phyloP scores from a whole-genome alignment of 257 asterid genomes.

The Echites panduratus region DNA sequence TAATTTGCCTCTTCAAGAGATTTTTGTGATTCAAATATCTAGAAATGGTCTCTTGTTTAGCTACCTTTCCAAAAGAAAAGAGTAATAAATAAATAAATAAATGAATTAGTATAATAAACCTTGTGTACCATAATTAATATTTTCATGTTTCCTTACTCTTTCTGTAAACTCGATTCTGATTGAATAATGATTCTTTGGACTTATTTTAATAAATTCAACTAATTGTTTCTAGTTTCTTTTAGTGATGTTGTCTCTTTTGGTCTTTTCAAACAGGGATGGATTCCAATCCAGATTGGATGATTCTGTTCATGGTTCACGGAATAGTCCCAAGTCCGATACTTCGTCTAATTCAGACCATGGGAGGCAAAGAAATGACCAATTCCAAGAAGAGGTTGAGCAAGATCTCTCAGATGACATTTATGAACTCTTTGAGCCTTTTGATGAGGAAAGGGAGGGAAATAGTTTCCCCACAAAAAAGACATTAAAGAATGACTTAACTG shows the following conservation, averaged over 20 bases:
- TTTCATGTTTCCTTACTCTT: background rate
- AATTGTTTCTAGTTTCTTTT: background rate
- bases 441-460: constrained; percentile 30
- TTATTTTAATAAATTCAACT: background rate
- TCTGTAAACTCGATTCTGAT: background rate
- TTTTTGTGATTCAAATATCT: background rate
- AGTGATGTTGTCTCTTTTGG: background rate
- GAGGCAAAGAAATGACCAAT: constrained; percentile 8
- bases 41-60: background rate
- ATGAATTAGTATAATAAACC: too few species aligned
- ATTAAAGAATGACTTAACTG: constrained; percentile 20
- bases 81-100: background rate
- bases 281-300: constrained; percentile 67
- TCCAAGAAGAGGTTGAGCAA: constrained; percentile 18
- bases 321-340: constrained; percentile 27
- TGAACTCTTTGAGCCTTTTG: constrained; percentile 28
- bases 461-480: constrained; percentile 14
- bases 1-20: background rate
- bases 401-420: constrained; percentile 23
- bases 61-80: background rate
- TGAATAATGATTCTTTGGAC: background rate
- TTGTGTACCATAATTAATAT: background rate
- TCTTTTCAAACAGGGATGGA: constrained; percentile 59
- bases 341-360: constrained; percentile 24
- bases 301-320: constrained; percentile 28